Evolutionary conservation across 768 basidiomycete genomes (phyloP), one percentile per base, ranked within the genome.

Genomic region (Lyophyllum atratum): DNA sequence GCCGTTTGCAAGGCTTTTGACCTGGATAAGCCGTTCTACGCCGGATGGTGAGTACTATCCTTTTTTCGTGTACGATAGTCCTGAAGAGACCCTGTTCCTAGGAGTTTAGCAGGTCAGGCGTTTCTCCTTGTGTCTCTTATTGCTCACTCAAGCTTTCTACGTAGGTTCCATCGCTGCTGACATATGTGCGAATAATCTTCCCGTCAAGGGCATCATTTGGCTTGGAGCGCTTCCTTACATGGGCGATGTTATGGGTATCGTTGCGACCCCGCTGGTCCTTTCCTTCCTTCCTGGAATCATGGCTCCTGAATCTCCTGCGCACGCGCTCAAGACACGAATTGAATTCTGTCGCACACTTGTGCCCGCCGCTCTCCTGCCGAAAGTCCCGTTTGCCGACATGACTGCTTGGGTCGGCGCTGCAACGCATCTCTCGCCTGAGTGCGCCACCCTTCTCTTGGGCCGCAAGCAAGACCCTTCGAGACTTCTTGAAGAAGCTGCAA

Each of bases 1-100:
- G 65, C 71, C 9, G 70, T 74, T 5, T 58, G 64, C 45, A 60
- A 70, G 25, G 71, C 65, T 11, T 73, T 72, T 48, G 37, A 50
- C 9, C 62, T 73, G 11, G 59, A 64, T 29, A 64, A 65, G n/a
- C 72, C 74, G 14, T 58, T 72, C 49, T 59, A 72, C 11, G 61
- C 64, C 29, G 72, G 72, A 52, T 75, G 71, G 74, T 72, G 43
- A 49, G 68, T 64, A 34, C 22, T 29, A 31, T 49, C 22, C 3
- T 46, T 24, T 21, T 44, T 39, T 56, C 21, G 7, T 14, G 24
- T 37, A 9, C 15, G 25, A 7, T 24, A 17, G 25, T 25, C 25
- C 39, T 49, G 3, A 34, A 8, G 17, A 14, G 11, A n/a, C 3
- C 34, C 15, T 15, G 25, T 24, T 21, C 12, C 4, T 24, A 56